Percentiles rank a stretch among this genome's conserved stretches.
Conservation (phyloP, 2,329 filamentous ascomycete genomes). For the Penicillium thymicola region DNA sequence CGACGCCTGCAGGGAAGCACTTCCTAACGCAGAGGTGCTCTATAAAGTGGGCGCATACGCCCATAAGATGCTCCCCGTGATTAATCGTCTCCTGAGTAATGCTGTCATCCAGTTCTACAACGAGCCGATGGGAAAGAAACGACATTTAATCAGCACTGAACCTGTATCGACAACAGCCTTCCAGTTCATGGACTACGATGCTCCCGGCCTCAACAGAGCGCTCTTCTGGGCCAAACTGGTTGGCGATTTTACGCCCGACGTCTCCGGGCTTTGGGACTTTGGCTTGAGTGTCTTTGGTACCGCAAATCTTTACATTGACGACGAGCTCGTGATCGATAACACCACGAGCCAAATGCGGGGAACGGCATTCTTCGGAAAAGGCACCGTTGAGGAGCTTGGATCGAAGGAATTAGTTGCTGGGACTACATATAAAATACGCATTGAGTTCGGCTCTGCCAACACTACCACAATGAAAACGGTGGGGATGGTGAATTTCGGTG, state of each 20-base stretch:
- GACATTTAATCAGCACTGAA: constrained; percentile 18
- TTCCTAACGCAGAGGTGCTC: constrained; percentile 9
- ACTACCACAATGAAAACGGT: constrained; percentile 26
- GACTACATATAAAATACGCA: constrained; percentile 30
- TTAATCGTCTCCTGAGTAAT: constrained; percentile 27
- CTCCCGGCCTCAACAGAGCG: constrained; percentile 21
- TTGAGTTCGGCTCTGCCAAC: constrained; percentile 29
- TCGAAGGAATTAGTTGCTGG: constrained; percentile 26
- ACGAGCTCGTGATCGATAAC: constrained; percentile 59
- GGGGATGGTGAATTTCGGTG: constrained; percentile 23
- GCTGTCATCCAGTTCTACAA: constrained; percentile 25
- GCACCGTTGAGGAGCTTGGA: constrained; percentile 59
- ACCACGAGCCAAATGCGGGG: constrained; percentile 57
- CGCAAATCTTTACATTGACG: constrained; percentile 59
- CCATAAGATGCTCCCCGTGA: constrained; percentile 33
- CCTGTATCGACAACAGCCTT: constrained; percentile 35
- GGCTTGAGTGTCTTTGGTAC: constrained; percentile 61
- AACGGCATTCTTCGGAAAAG: constrained; percentile 62
- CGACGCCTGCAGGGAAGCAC: constrained; percentile 27
- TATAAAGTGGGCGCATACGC: constrained; percentile 26
- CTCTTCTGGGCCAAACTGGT: constrained; percentile 56
- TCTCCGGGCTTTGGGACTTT: constrained; percentile 57
- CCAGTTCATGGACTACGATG: constrained; percentile 33
- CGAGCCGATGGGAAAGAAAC: constrained; percentile 20
- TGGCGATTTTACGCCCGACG: constrained; percentile 53